These are phyloP conservation scores for Astrocystis sublimbata DNA, from an alignment of 495 filamentous ascomycete genomes.

Conservation along the genomic window DNA sequence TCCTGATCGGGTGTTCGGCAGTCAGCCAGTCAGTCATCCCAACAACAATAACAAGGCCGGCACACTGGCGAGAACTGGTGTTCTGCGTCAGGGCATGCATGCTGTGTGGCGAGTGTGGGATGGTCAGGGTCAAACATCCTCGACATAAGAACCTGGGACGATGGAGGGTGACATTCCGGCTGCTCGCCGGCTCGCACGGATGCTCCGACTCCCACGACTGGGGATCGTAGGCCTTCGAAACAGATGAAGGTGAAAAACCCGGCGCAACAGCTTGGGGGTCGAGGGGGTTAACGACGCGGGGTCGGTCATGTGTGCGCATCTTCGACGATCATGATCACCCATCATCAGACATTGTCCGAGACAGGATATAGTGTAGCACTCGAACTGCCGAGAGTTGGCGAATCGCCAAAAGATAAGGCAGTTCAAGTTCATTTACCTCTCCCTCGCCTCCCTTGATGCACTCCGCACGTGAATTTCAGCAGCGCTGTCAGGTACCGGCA, in stretches of 20 bases:
- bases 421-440: no score
- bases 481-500: neutral
- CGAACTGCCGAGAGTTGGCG: neutral
- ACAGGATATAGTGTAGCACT: no score
- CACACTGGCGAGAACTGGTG: neutral
- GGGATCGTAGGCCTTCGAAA: neutral
- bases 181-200: constrained; percentile 5
- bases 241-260: neutral
- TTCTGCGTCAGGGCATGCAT: neutral
- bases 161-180: constrained; percentile 14
- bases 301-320: neutral
- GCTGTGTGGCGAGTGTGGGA: no score
- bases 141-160: neutral
- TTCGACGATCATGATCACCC: neutral
- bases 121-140: neutral
- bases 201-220: neutral
- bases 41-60: neutral
- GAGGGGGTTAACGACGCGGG: neutral
- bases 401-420: neutral
- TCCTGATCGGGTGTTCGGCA: constrained; percentile 12
- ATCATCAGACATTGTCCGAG: neutral
- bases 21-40: constrained; percentile 10
- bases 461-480: neutral
- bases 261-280: neutral
- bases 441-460: neutral